Evolutionary conservation across 2,329 filamentous ascomycete species (phyloP).

Genomic region (Apiospora aurea): DNA sequence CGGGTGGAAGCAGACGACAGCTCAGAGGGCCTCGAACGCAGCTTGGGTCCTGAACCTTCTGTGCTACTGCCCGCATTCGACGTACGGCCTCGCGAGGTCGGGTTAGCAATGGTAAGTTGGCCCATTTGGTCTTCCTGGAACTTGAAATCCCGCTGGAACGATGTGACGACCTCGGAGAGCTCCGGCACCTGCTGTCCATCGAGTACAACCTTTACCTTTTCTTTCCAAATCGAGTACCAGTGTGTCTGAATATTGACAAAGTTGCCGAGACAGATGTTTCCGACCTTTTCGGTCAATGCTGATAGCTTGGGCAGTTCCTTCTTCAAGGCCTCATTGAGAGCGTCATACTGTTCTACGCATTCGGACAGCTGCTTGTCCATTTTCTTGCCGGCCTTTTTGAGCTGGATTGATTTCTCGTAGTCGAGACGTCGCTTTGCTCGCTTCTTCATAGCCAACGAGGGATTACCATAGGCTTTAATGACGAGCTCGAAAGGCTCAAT

Average conservation of each 20-base stretch:
- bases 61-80: conserved; percentile 66
- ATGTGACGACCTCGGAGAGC: conserved; percentile 74
- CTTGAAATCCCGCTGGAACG: conserved; percentile 81
- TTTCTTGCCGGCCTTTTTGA: conserved; percentile 83
- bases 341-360: conserved; percentile 86
- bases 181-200: conserved; percentile 72
- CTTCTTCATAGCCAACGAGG: conserved; percentile 91
- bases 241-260: conserved; percentile 84
- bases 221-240: conserved; percentile 85
- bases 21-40: conserved; percentile 57
- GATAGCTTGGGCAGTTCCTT: conserved; percentile 90
- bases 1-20: conserved; percentile 51
- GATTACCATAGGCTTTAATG: conserved; percentile 81
- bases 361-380: conserved; percentile 86
- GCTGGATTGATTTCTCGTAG: conserved; percentile 81
- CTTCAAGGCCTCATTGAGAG: conserved; percentile 91
- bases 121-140: conserved; percentile 76
- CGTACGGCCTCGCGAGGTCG: conserved; percentile 65
- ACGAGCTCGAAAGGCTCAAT: conserved; percentile 83
- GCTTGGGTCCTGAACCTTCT: conserved; percentile 58
- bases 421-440: conserved; percentile 91
- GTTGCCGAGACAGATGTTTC: conserved; percentile 81
- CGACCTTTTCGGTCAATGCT: conserved; percentile 79
- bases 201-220: conserved; percentile 80
- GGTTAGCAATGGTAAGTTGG: conserved; percentile 80